Evolutionary conservation across 2,329 filamentous ascomycete species (phyloP), one percentile per base, ranked within the genome.

Genomic region (Aureobasidium sp.): DNA sequence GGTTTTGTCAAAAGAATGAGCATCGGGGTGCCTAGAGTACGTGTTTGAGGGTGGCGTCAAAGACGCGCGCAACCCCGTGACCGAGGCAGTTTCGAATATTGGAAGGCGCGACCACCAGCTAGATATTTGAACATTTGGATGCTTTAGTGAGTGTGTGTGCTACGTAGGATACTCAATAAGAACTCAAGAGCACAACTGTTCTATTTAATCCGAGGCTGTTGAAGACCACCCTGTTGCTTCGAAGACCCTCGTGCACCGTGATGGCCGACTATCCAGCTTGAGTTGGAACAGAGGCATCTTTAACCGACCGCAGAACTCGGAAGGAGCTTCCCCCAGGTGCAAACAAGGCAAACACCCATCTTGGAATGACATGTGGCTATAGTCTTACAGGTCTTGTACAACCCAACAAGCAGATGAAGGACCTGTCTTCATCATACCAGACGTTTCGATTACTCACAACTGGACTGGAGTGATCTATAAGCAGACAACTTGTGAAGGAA

Each of bases 1-100:
- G 15, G 27, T 45, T 46, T 57, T 57, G 29, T 57, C 40, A 35
- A 50, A 45, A 57, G 38, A 57, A 57, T 57, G 53, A 35, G 53
- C 27, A 25, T 45, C 35, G 29, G 29, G 53, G 27, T 57, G 53
- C 53, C 53, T 57, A 19, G 29, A 46, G 29, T 21, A 57, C 53
- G 53, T 57, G 53, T 55, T 33, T 7, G 38, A 37, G 19, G 38
- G 53, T 57, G 53, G 53, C 53, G 53, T 31, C 10, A 2, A 2
- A 11, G 25, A 57, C 40, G 53, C 53, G 53, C 53, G 51, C 40
- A 42, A 35, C 17, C 53, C n/a, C 40, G 53, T 46, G 53, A 57
- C 35, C 27, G 29, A 46, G 53, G 19, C 53, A 35, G 19, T 27
- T 37, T 35, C 40, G 13, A 13, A 57, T 35, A 57, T 57, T 57